Percentiles rank a stretch among this genome's conserved stretches.
Conservation (phyloP, 129 eudicot species). For the sunflower (Helianthus annuus) region DNA sequence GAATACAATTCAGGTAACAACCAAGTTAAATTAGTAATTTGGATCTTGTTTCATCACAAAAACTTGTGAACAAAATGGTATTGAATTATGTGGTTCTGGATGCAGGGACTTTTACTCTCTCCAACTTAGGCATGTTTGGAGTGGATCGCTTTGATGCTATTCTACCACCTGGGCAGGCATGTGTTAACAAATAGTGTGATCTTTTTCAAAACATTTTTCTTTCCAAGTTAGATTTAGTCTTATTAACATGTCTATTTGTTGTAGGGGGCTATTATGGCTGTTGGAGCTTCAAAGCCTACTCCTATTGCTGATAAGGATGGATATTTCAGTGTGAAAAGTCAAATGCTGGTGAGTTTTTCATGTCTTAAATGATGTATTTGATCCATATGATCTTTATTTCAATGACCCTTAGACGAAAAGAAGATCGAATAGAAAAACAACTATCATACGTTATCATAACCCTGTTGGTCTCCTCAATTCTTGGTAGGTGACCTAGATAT, state of each 20-base stretch:
- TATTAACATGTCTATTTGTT: slow-evolving; percentile 22
- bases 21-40: slow-evolving; percentile 13
- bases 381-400: slow-evolving; percentile 2
- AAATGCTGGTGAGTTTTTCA: slow-evolving; percentile 76
- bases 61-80: not conserved
- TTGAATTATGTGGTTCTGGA: slow-evolving; percentile 21
- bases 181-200: slow-evolving; percentile 7
- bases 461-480: slow-evolving; percentile 2
- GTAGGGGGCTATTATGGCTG: slow-evolving; percentile 99
- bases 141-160: slow-evolving; percentile 97
- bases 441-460: not conserved
- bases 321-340: slow-evolving; percentile 87
- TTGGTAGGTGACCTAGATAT: not conserved
- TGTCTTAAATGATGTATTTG: not conserved
- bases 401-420: slow-evolving; percentile 3
- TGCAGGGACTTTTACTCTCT: slow-evolving; percentile 84
- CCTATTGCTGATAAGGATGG: slow-evolving; percentile 82
- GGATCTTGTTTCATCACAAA: not conserved
- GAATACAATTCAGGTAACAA: slow-evolving; percentile 80
- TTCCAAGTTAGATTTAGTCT: slow-evolving; percentile 11
- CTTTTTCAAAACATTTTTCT: not conserved
- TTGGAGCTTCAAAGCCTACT: slow-evolving; percentile 95
- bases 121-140: slow-evolving; percentile 99
- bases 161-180: slow-evolving; percentile 98
- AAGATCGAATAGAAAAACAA: not conserved